Base-by-base conservation (phyloP, 202 grass and related monocot species). In the Miscanthus sacchariflorus region DNA sequence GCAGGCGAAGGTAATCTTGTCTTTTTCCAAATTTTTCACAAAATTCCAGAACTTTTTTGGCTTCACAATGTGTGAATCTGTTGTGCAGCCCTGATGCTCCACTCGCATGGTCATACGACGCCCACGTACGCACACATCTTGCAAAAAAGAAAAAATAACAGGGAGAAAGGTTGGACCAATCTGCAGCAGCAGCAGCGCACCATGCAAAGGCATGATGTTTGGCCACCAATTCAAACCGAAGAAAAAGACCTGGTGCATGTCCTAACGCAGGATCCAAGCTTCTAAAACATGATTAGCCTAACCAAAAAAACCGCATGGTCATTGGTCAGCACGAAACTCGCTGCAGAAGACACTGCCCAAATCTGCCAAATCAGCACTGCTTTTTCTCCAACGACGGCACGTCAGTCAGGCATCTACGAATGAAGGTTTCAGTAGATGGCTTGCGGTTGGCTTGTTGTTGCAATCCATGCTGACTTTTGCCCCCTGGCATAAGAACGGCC, bases 161-260 rank as follows among this genome's bases (percentile, higher is more conserved):
- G 30, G 90, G 65, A 82, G 86, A 54, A 91, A 88, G 44, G 12
- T 85, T 27, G 18, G 77, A 72, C 86, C 44, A 72, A 79, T 82
- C 65, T 30, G 65, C 65, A 84, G 77, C 63, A 84, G 65, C 64
- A 83, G 77, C 64, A 84, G 23, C 72, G 86, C 66, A 48, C 71
- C 52, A 24, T 77, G 82, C 72, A 83, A 46, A 24, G 59, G 23
- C 71, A 30, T 58, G 15, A 77, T 82, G 91, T 90, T 91, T 88
- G 91, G 89, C 42, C 85, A 93, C 88, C 91, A 88, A 91, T 93
- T 90, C 86, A 88, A 83, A 23, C 85, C 30, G 43, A 93, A 70
- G 68, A 80, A 88, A 85, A 81, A 27, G 83, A 86, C 86, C 77
- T 85, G 50, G 7, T 54, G 50, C 50, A 15, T 15, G 15, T 33